These are phyloP conservation scores for Urtica urens DNA, from an alignment of 306 rosid genomes.

Conservation along the genomic window DNA sequence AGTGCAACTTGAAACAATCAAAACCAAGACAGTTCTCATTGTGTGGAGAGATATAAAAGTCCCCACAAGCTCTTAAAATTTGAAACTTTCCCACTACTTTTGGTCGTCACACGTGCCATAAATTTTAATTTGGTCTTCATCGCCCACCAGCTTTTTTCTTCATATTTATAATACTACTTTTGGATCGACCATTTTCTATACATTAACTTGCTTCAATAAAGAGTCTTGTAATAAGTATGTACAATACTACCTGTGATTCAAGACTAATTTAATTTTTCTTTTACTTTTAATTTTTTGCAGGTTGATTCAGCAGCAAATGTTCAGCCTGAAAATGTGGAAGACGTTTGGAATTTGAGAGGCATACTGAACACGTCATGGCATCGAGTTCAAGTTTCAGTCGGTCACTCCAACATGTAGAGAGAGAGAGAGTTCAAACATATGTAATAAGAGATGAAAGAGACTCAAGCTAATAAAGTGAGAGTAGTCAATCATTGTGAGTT, in stretches of 20 bases:
- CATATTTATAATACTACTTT: neutral
- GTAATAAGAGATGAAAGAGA: neutral
- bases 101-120: constrained; percentile 5
- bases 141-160: neutral
- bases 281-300: too few species aligned
- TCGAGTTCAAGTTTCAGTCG: constrained; percentile 57
- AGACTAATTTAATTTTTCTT: too few species aligned
- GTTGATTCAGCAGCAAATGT: constrained; percentile 85
- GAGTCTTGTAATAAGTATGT: too few species aligned
- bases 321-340: constrained; percentile 76
- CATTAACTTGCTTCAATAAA: neutral
- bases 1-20: neutral
- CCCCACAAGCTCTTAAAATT: neutral
- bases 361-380: constrained; percentile 91
- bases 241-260: too few species aligned
- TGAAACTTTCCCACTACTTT: neutral
- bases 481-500: too few species aligned
- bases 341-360: constrained; percentile 86
- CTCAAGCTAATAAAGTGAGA: neutral
- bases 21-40: too few species aligned
- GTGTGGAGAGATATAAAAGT: too few species aligned
- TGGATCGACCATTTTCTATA: neutral
- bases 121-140: neutral
- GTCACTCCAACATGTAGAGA: constrained; percentile 55
- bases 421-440: neutral